A percentile compares a stretch with the other conserved stretches of the same genome.
Evolutionary conservation across 495 filamentous ascomycete species (phyloP).

Genomic region (Haplographium delicatum): DNA sequence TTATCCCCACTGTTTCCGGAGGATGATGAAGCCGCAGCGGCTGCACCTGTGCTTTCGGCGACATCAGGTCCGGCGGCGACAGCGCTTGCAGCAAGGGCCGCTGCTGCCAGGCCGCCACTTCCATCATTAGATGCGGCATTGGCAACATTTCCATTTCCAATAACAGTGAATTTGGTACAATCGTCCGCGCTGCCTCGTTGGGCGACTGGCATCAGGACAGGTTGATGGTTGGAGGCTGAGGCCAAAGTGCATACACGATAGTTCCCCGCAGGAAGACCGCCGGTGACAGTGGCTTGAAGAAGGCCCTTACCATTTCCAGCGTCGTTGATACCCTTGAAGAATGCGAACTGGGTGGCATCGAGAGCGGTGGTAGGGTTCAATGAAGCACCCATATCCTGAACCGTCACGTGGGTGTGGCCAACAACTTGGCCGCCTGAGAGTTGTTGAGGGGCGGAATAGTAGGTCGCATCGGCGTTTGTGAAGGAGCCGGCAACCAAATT

Average conservation of each 20-base stretch:
- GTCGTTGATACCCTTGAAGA: slow-evolving; percentile 78
- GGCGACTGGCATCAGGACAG: slow-evolving; percentile 71
- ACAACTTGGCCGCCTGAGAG: slow-evolving; percentile 53
- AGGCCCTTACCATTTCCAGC: slow-evolving; percentile 58
- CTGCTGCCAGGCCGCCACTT: slow-evolving; percentile 9
- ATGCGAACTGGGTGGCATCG: slow-evolving; percentile 54
- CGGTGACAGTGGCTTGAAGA: slow-evolving; percentile 48
- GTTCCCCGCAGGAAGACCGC: slow-evolving; percentile 60
- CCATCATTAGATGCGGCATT: slow-evolving; percentile 20
- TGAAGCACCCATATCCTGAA: slow-evolving; percentile 53
- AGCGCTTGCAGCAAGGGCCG: slow-evolving; percentile 1
- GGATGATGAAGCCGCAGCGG: slow-evolving; percentile 1
- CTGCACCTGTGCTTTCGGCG: background rate
- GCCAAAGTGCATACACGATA: slow-evolving; percentile 72
- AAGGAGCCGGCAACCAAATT: slow-evolving; percentile 63
- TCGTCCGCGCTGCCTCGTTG: slow-evolving; percentile 71
- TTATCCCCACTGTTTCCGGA: background rate
- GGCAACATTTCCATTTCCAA: slow-evolving; percentile 13
- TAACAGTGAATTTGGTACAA: slow-evolving; percentile 55
- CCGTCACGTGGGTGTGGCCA: slow-evolving; percentile 68
- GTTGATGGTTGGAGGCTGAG: slow-evolving; percentile 64
- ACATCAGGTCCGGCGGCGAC: slow-evolving; percentile 9
- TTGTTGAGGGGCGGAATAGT: slow-evolving; percentile 65
- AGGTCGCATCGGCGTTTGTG: slow-evolving; percentile 57
- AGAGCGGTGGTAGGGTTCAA: slow-evolving; percentile 47